A percentile compares a stretch with the other conserved stretches of the same genome.
phyloP scores from a whole-genome alignment of 345 rosid genomes.

The Brassica rapa region DNA sequence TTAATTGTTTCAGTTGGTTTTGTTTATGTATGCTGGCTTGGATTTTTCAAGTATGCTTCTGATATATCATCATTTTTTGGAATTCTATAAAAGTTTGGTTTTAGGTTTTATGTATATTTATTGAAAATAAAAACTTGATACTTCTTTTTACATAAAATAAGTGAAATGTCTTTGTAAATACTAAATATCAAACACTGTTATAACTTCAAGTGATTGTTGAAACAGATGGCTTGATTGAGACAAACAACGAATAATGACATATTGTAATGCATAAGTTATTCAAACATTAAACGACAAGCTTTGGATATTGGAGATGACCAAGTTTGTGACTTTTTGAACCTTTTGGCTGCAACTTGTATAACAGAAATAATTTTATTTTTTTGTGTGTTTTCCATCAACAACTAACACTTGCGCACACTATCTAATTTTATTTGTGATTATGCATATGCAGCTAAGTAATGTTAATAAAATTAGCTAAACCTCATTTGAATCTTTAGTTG shows the following conservation, averaged over 20 bases:
- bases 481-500: background rate
- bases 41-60: background rate
- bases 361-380: background rate
- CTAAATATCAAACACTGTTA: conserved; percentile 3
- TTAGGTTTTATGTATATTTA: background rate
- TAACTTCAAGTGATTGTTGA: conserved; percentile 27
- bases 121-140: background rate
- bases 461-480: background rate
- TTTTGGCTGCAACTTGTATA: conserved; percentile 37
- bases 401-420: background rate
- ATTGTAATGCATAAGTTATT: conserved; percentile 13
- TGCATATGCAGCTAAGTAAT: background rate
- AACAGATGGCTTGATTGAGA: conserved; percentile 30
- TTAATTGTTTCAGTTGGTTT: conserved; percentile 26
- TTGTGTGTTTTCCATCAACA: background rate
- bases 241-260: conserved; percentile 26
- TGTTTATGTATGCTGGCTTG: conserved; percentile 13
- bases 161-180: background rate
- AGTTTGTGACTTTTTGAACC: conserved; percentile 22
- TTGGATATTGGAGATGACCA: conserved; percentile 26
- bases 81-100: background rate
- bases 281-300: conserved; percentile 22
- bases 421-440: background rate
- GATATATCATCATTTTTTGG: conserved; percentile 1
- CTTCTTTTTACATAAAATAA: background rate